Evolutionary conservation across 2,329 filamentous ascomycete genomes (phyloP).

Genomic region (Cercospora nicotianae): DNA sequence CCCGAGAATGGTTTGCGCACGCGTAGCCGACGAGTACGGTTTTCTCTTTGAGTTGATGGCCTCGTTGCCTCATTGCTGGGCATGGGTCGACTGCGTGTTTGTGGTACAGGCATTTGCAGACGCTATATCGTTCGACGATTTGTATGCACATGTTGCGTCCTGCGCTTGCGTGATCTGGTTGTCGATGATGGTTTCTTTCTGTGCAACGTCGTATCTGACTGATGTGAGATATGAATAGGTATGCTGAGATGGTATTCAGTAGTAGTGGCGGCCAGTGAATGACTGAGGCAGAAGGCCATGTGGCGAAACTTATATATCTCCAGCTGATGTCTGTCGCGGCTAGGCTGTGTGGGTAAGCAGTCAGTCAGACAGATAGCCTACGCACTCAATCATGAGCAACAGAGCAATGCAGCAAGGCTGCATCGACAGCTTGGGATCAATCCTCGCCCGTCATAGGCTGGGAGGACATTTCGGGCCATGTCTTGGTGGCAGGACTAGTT

Average conservation of each 20-base stretch:
- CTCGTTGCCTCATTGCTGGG: constrained; percentile 68
- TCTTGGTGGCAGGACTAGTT: background rate
- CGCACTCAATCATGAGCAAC: constrained; percentile 14
- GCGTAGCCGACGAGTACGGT: constrained; percentile 81
- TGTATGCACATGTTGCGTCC: constrained; percentile 75
- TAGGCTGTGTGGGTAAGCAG: constrained; percentile 11
- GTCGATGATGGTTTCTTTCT: background rate
- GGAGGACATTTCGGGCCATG: background rate
- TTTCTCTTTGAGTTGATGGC: constrained; percentile 70
- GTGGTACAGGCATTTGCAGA: constrained; percentile 86
- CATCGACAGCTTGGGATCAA: constrained; percentile 3
- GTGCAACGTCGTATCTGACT: background rate
- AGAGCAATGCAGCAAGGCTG: background rate
- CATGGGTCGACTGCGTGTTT: constrained; percentile 84
- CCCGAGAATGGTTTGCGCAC: constrained; percentile 49
- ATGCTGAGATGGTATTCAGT: background rate
- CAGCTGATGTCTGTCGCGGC: background rate
- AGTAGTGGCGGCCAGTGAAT: background rate
- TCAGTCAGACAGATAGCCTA: constrained; percentile 4
- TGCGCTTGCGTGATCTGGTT: background rate
- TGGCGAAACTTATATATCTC: constrained; percentile 10
- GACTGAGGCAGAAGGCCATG: background rate
- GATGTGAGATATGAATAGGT: background rate
- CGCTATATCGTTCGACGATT: constrained; percentile 80
- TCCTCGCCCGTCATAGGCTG: background rate